Conservation (phyloP, 2,329 filamentous ascomycete species). For the Phialophora tarda region DNA sequence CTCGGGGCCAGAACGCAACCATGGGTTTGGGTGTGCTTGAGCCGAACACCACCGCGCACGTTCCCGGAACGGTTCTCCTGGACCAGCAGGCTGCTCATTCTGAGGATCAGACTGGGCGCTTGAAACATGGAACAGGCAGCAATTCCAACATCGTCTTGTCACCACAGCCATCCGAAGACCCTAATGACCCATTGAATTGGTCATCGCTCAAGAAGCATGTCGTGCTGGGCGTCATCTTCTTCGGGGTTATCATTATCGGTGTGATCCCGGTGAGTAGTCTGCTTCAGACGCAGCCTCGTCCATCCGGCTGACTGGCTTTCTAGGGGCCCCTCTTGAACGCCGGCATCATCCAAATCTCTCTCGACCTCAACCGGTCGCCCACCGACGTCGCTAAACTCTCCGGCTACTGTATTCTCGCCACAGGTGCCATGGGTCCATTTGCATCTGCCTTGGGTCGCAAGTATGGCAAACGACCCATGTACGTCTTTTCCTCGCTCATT, state of each 20-base stretch:
- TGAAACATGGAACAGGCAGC: constrained; percentile 29
- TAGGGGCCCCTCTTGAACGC: constrained; percentile 49
- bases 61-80: constrained; percentile 43
- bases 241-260: constrained; percentile 44
- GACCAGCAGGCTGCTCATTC: constrained; percentile 34
- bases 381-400: constrained; percentile 28
- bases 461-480: constrained; percentile 51
- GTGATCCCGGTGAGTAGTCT: constrained; percentile 16
- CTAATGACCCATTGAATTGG: constrained; percentile 50
- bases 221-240: constrained; percentile 47
- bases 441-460: constrained; percentile 48
- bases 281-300: background rate
- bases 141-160: constrained; percentile 42
- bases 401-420: constrained; percentile 28
- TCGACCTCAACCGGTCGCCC: constrained; percentile 33
- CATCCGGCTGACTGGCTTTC: constrained; percentile 35
- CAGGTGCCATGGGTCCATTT: constrained; percentile 25
- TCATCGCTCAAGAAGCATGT: constrained; percentile 43
- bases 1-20: background rate
- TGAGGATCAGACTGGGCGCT: constrained; percentile 25
- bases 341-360: constrained; percentile 47
- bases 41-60: constrained; percentile 40
- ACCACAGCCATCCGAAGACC: constrained; percentile 46
- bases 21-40: constrained; percentile 44
- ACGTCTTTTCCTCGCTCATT: constrained; percentile 47